phyloP scores from a whole-genome alignment of 2,329 filamentous ascomycete species.

The Claviceps quebecensis region DNA sequence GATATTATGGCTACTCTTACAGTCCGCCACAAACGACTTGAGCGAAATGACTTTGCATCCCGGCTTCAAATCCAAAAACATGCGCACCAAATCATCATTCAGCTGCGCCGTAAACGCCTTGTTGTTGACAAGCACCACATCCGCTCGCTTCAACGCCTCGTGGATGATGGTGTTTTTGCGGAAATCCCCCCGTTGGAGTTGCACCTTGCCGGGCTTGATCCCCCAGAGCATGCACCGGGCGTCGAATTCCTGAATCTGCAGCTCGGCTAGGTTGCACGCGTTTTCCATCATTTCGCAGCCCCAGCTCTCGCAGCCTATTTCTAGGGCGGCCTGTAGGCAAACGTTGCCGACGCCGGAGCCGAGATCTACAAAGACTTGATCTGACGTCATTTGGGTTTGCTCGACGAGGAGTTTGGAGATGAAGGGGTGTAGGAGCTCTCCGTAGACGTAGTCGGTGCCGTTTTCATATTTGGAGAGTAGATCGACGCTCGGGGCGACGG shows the following conservation, averaged over 20 bases:
- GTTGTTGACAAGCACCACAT: slow-evolving; percentile 97
- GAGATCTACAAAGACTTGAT: slow-evolving; percentile 83
- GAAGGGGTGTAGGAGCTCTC: slow-evolving; percentile 78
- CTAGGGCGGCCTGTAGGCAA: slow-evolving; percentile 80
- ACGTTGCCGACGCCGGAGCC: slow-evolving; percentile 96
- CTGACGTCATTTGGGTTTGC: slow-evolving; percentile 62
- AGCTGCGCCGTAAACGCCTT: slow-evolving; percentile 83
- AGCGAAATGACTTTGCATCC: slow-evolving; percentile 84
- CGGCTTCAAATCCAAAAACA: slow-evolving; percentile 86
- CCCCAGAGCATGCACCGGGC: slow-evolving; percentile 86
- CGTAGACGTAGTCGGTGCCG: slow-evolving; percentile 87
- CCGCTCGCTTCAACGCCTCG: slow-evolving; percentile 63
- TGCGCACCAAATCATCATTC: slow-evolving; percentile 71
- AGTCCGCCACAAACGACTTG: slow-evolving; percentile 76
- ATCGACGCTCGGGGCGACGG: slow-evolving; percentile 79
- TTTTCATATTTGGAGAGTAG: slow-evolving; percentile 74
- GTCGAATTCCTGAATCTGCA: slow-evolving; percentile 70
- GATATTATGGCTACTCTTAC: slow-evolving; percentile 62
- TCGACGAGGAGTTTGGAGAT: slow-evolving; percentile 67
- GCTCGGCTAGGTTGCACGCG: slow-evolving; percentile 66
- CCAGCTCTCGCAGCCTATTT: slow-evolving; percentile 89
- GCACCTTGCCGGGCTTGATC: slow-evolving; percentile 62
- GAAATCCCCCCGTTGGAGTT: slow-evolving; percentile 74
- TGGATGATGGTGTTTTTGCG: slow-evolving; percentile 57
- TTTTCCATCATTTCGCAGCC: slow-evolving; percentile 95